These are phyloP conservation scores for Podaxis rugospora DNA, from an alignment of 768 basidiomycete genomes.

Conservation along the genomic window DNA sequence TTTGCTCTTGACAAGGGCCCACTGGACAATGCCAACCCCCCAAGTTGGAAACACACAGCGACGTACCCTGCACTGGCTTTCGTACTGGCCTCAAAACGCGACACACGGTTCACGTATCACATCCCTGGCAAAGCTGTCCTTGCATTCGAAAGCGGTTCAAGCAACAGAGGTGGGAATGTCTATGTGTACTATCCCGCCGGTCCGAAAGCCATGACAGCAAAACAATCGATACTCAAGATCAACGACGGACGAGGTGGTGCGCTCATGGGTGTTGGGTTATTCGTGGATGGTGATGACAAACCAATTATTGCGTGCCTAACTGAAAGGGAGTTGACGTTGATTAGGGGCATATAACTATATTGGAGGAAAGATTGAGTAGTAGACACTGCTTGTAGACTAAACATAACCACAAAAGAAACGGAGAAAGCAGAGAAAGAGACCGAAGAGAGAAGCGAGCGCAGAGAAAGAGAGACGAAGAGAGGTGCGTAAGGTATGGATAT, in stretches of 20 bases:
- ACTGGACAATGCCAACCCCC: slow-evolving; percentile 12
- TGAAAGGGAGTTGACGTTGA: slow-evolving; percentile 68
- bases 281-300: slow-evolving; percentile 28
- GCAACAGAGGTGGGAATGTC: slow-evolving; percentile 71
- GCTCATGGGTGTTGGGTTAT: slow-evolving; percentile 67
- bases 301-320: slow-evolving; percentile 64
- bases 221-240: slow-evolving; percentile 78
- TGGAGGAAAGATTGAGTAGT: not conserved
- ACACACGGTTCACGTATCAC: slow-evolving; percentile 86
- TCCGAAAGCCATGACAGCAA: slow-evolving; percentile 55
- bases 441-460: slow-evolving; percentile 5
- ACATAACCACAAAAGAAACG: slow-evolving; percentile 7
- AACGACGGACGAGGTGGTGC: slow-evolving; percentile 68
- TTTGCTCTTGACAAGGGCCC: slow-evolving; percentile 40
- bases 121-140: slow-evolving; percentile 50
- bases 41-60: slow-evolving; percentile 67
- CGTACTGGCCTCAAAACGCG: slow-evolving; percentile 89
- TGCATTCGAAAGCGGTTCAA: slow-evolving; percentile 79
- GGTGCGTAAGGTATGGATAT: slow-evolving; percentile 11
- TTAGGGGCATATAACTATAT: slow-evolving; percentile 28
- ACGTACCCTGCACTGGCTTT: slow-evolving; percentile 91
- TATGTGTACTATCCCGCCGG: slow-evolving; percentile 74
- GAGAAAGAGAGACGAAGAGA: slow-evolving; percentile 5
- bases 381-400: slow-evolving; percentile 12
- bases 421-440: slow-evolving; percentile 3